Evolutionary conservation across 371 early-diverging fungal genomes (phyloP), one percentile per base, ranked within the genome.

Genomic region (Mortierella sp.): DNA sequence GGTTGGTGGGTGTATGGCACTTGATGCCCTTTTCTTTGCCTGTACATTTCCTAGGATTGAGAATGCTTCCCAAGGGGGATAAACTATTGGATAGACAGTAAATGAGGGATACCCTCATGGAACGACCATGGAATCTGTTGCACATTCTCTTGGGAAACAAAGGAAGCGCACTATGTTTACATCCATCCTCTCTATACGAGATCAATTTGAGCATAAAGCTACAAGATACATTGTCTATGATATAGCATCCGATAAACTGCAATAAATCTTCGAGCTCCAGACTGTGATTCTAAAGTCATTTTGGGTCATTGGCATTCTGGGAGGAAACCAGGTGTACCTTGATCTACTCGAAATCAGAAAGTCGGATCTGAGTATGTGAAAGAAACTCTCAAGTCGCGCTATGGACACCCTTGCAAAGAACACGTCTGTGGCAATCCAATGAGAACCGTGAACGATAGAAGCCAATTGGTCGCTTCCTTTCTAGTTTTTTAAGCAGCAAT

Each of bases 131-230:
- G n/a, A n/a, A n/a, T n/a, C n/a, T 45, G 22, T 26, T 42, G 15
- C 15, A 45, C 45, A 59, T 22, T 12, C 23, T 42, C 45, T 26
- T 45, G 45, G 61, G 45, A 45, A 61, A 26, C 12, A 45, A 4
- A 47, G n/a, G 15, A 26, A 43, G 28, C 61, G 61, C 61, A 45
- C 42, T 29, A 40, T 35, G 22, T 35, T 32, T 32, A n/a, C n/a
- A 10, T 54, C 26, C 28, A n/a, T 10, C 12, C 26, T 10, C 3
- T 54, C n/a, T 54, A 7, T 54, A 8, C n/a, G 54, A n/a, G 54
- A 54, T 54, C 54, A 23, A n/a, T 54, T 28, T 54, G 54, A 54
- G 54, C 54, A 54, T 54, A n/a, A 8, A 26, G n/a, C 28, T n/a
- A 35, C 35, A 35, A 10, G 35, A 35, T 10, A 35, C 10, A 35